These are phyloP conservation scores for Endotrypanum monterogeii DNA, from an alignment of 208 protist genomes.

Conservation along the genomic window DNA sequence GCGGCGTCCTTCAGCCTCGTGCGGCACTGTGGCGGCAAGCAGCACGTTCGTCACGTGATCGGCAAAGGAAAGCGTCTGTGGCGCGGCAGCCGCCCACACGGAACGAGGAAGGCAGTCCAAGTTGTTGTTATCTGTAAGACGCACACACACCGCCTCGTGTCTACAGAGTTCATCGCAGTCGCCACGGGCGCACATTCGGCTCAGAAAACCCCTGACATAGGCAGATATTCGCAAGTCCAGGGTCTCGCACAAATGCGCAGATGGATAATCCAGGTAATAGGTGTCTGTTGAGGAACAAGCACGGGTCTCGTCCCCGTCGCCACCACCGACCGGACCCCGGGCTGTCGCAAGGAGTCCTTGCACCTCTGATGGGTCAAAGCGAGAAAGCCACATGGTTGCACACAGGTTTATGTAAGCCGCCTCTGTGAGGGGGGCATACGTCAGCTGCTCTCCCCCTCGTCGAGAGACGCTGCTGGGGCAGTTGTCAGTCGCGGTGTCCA, in stretches of 20 bases:
- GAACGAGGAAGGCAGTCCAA: constrained; percentile 27
- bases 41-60: constrained; percentile 41
- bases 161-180: background rate
- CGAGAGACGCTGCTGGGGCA: background rate
- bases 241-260: constrained; percentile 13
- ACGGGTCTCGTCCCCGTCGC: background rate
- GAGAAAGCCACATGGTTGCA: constrained; percentile 33
- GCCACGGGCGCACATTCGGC: constrained; percentile 7
- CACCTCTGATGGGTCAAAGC: constrained; percentile 28
- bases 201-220: constrained; percentile 25
- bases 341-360: constrained; percentile 11
- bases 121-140: constrained; percentile 36
- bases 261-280: constrained; percentile 26
- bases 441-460: background rate
- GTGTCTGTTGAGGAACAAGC: background rate
- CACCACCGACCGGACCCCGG: background rate
- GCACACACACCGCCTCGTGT: constrained; percentile 22
- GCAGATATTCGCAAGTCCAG: constrained; percentile 28
- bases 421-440: constrained; percentile 23
- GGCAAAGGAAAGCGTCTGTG: constrained; percentile 18
- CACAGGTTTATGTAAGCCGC: constrained; percentile 37
- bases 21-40: constrained; percentile 23
- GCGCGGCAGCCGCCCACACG: constrained; percentile 15
- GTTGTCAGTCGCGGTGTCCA: background rate
- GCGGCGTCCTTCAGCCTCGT: constrained; percentile 13